Base-by-base conservation (phyloP, 306 rosid genomes). In the Trifolium fragiferum region DNA sequence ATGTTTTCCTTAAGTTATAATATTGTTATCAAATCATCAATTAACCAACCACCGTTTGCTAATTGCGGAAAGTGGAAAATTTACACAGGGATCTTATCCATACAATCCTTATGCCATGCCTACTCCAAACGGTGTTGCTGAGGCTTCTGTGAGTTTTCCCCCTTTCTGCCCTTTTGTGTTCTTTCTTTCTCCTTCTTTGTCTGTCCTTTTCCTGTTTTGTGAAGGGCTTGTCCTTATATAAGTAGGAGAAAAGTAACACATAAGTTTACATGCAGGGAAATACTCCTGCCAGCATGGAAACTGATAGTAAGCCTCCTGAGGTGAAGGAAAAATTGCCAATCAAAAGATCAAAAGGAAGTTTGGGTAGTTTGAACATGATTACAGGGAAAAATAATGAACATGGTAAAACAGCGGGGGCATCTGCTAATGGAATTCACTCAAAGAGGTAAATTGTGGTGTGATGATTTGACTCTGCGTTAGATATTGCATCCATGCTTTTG, bases 291-390 rank as follows among this genome's bases (percentile, higher is more conserved):
- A 81, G 84, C 88, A 75, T 84, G 82, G 99, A 92, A 87, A 88
- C 88, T 57, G 96, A 92, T 76, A 89, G 88, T 55, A 90, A 90
- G 76, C 93, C 96, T 55, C 87, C 87, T 68, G 99, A 92, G 76
- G 89, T 77, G 76, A 94, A 94, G 85, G 99, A 87, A 82, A 94
- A 94, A 73, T 78, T 94, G 87, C 95, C 97, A 12, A 94, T 92
- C 63, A 94, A 94, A 85, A 87, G 99, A 87, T 94, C 97, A 16
- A 94, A 92, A 77, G 99, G 99, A 92, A 94, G 97, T 83, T 81
- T 92, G 80, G 97, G 98, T 68, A 91, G 97, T 85, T 88, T 94
- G 87, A 94, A 89, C 86, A 94, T 94, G 96, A 87, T 94, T 75
- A 92, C 99, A 3, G 93, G 99, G 86, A 94, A 90, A 87, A 88